Base-by-base conservation (phyloP, 2,329 filamentous ascomycete species). In the Dothideomycetidae sp. region DNA sequence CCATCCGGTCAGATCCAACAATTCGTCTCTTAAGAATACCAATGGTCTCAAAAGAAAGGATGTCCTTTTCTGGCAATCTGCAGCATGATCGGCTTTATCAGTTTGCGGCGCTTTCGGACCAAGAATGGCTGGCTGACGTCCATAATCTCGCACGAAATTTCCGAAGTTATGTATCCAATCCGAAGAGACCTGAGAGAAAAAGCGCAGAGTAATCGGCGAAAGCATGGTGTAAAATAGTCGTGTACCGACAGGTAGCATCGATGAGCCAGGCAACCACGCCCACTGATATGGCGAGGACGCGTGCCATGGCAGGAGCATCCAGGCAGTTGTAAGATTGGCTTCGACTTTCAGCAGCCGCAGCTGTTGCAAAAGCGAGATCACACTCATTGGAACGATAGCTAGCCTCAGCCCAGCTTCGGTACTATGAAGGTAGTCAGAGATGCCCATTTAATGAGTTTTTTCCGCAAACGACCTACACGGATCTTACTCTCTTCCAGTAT, bases 191-290 rank as follows among this genome's bases (percentile, higher is more conserved):
- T 38, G 23, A 14, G 16, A 33, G 9, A 21, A n/a, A 7, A 38
- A 18, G 19, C 30, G 33, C 9, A 38, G 36, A 13, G 19, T 18
- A 4, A 31, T 14, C n/a, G 36, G 36, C 12, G 36, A 38, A 3
- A 38, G 10, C 4, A 15, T 15, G 13, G 12, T 37, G 35, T 38
- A 11, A 2, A 38, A 13, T 13, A 31, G 11, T 10, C 29, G 36
- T 12, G 5, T 10, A 5, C 36, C 5, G 5, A 11, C 5, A 23
- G 36, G 14, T 3, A 26, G 9, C 5, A 23, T 9, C 3, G 13
- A 16, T 10, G 36, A 31, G 1, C 36, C 36, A 14, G 36, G 7
- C 3, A 14, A 11, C 18, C 16, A 32, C 4, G 19, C 29, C 36
- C 36, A 38, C 7, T 11, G n/a, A 11, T 38, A 26, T 11, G 36